Evolutionary conservation across 345 rosid genomes (phyloP).

Genomic region (Draba incana): DNA sequence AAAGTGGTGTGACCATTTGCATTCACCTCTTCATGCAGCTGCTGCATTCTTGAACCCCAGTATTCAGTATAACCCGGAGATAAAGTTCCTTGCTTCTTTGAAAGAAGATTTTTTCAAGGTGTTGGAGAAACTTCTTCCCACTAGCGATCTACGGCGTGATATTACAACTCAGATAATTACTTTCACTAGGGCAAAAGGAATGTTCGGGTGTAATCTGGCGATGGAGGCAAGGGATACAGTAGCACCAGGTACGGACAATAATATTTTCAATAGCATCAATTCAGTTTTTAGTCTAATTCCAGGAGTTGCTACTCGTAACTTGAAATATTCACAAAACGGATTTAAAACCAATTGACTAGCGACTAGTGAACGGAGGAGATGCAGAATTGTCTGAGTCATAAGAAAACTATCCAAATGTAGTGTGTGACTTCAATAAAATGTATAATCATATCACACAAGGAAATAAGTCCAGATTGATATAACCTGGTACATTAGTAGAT

Average conservation of each 20-base stretch:
- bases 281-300: neutral
- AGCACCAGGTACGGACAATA: slow-evolving; percentile 60
- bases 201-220: slow-evolving; percentile 83
- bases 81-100: slow-evolving; percentile 66
- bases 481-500: neutral
- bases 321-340: neutral
- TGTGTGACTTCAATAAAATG: slow-evolving; percentile 8
- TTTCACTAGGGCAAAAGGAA: slow-evolving; percentile 74
- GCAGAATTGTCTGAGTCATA: neutral
- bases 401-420: slow-evolving; percentile 15
- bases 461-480: slow-evolving; percentile 1
- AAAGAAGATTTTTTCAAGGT: slow-evolving; percentile 86
- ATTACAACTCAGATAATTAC: slow-evolving; percentile 74
- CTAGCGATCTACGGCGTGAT: slow-evolving; percentile 85
- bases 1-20: slow-evolving; percentile 79
- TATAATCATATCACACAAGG: slow-evolving; percentile 3
- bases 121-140: slow-evolving; percentile 81
- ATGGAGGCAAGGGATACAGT: slow-evolving; percentile 81
- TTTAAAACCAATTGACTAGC: slow-evolving; percentile 7
- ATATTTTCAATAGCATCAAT: neutral
- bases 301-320: neutral
- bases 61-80: slow-evolving; percentile 81
- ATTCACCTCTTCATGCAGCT: slow-evolving; percentile 84
- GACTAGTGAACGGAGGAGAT: neutral
- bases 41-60: slow-evolving; percentile 85